phyloP scores from a whole-genome alignment of 176 grass and related monocot species.

The Cocos nucifera region DNA sequence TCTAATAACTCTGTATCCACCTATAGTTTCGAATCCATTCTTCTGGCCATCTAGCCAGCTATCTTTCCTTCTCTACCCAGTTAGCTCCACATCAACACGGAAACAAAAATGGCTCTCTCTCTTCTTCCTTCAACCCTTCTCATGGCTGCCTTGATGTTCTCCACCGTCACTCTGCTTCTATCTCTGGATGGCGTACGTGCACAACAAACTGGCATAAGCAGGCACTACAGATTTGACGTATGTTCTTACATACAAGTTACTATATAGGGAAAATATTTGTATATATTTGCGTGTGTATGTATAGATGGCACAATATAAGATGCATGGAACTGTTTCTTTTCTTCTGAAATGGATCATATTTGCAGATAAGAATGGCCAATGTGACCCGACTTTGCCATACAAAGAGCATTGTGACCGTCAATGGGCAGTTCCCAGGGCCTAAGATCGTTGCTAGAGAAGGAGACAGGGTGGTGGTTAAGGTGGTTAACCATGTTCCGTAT shows the following conservation, averaged over 20 bases:
- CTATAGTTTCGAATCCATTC: too few species aligned
- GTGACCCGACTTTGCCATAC: slow-evolving; percentile 55
- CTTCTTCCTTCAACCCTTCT: background rate
- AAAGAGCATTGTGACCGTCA: slow-evolving; percentile 82
- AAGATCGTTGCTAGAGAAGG: slow-evolving; percentile 58
- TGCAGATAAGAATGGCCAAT: slow-evolving; percentile 52
- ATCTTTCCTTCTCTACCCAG: too few species aligned
- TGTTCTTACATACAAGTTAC: background rate
- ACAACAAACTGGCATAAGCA: background rate
- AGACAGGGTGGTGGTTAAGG: slow-evolving; percentile 52
- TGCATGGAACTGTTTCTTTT: too few species aligned
- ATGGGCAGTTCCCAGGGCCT: slow-evolving; percentile 61
- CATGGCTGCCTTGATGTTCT: background rate
- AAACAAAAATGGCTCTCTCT: background rate
- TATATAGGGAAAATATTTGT: too few species aligned
- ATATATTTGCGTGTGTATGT: too few species aligned
- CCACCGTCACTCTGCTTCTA: background rate
- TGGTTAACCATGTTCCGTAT: slow-evolving; percentile 54
- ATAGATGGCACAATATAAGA: too few species aligned
- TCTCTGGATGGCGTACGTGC: background rate
- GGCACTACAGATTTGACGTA: slow-evolving; percentile 9
- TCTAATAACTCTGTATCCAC: background rate
- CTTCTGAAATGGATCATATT: background rate
- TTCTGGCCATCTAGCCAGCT: too few species aligned
- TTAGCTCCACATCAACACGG: background rate